Evolutionary conservation across 805 yeast genomes (phyloP).

Genomic region (Babjeviella inositovora): DNA sequence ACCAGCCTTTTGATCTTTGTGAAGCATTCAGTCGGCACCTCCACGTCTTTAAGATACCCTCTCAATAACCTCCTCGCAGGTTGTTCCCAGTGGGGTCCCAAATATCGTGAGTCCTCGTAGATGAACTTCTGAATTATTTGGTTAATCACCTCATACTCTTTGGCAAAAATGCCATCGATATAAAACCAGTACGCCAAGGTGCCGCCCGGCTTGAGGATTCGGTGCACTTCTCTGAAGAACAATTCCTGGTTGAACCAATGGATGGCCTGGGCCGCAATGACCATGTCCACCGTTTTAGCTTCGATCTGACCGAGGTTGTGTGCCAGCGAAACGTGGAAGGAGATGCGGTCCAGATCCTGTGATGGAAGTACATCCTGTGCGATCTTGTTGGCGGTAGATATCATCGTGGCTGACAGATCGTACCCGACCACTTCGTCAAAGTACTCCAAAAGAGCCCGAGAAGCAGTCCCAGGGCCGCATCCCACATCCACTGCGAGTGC

Average conservation of each 20-base stretch:
- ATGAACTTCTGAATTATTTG: conserved; percentile 31
- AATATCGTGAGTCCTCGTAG: conserved; percentile 25
- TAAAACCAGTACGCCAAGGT: conserved; percentile 72
- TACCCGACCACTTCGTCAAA: conserved; percentile 42
- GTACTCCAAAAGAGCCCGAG: conserved; percentile 27
- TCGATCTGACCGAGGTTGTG: conserved; percentile 6
- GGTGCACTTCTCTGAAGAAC: conserved; percentile 31
- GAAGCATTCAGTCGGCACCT: too few relatives aligned
- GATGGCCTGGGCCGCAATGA: conserved; percentile 73
- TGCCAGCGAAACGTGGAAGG: too few relatives aligned
- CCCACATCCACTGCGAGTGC: conserved; percentile 51
- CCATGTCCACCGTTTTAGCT: conserved; percentile 36
- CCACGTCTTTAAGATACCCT: too few relatives aligned
- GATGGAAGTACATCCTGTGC: conserved; percentile 2
- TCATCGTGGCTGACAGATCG: conserved; percentile 46
- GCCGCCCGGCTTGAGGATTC: conserved; percentile 42
- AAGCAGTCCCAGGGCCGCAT: conserved; percentile 69
- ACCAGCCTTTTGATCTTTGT: too few relatives aligned
- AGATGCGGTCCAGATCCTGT: too few relatives aligned
- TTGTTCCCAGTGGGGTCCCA: conserved; percentile 30
- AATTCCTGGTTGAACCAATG: conserved; percentile 62
- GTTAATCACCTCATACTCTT: conserved; percentile 35
- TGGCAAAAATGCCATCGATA: conserved; percentile 50
- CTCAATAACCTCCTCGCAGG: conserved; percentile 36
- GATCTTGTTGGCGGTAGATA: conserved; percentile 25